These are phyloP conservation scores for Testicularia cyperi DNA, from an alignment of 1,284 basidiomycete species.

Conservation along the genomic window DNA sequence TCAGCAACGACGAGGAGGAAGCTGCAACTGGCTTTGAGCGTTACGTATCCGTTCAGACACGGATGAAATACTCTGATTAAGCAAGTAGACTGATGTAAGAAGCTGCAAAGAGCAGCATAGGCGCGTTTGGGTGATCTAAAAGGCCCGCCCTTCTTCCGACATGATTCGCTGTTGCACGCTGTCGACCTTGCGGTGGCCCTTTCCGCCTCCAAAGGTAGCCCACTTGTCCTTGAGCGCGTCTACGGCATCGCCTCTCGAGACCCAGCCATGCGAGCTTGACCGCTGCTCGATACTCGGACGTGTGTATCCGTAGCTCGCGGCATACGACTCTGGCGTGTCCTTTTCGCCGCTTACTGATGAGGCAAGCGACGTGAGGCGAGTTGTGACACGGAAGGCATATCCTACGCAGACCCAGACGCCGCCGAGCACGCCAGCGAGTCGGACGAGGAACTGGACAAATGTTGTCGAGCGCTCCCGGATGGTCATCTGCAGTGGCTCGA, in stretches of 20 bases:
- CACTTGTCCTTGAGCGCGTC: constrained; percentile 33
- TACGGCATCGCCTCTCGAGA: constrained; percentile 10
- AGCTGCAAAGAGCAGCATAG: background rate
- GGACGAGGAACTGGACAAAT: constrained; percentile 77
- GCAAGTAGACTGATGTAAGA: too few relatives aligned
- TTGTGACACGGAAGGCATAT: constrained; percentile 44
- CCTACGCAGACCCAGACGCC: constrained; percentile 60
- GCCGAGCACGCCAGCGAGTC: constrained; percentile 65
- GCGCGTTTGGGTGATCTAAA: background rate
- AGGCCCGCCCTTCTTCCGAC: constrained; percentile 42
- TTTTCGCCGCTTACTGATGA: constrained; percentile 10
- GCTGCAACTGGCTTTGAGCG: too few relatives aligned
- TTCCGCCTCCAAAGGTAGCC: constrained; percentile 14
- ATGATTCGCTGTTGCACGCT: constrained; percentile 41
- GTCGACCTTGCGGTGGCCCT: constrained; percentile 26
- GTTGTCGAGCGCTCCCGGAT: constrained; percentile 83
- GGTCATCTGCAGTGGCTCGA: constrained; percentile 83
- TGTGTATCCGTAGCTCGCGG: constrained; percentile 22
- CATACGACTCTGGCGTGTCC: constrained; percentile 23
- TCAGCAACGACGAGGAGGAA: too few relatives aligned
- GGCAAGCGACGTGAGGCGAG: constrained; percentile 28
- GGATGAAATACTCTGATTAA: too few relatives aligned
- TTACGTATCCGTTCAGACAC: too few relatives aligned
- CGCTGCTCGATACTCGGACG: constrained; percentile 4
- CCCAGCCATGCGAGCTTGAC: constrained; percentile 4